phyloP scores from a whole-genome alignment of 1,284 basidiomycete species.

The Mycena citricolor region DNA sequence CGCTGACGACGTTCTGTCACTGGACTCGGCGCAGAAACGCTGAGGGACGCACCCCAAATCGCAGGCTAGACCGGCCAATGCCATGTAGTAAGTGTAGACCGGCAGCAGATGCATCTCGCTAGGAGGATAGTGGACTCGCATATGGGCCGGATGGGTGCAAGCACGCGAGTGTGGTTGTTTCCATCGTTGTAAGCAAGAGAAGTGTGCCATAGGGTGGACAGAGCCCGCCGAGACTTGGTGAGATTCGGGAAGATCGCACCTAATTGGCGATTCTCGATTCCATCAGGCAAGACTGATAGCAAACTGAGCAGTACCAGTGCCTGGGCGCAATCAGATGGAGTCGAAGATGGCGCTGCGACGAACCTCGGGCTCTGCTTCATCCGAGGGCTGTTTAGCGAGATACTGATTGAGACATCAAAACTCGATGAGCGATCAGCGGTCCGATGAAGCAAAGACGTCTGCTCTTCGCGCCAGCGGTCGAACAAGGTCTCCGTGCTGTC shows the following conservation, averaged over 20 bases:
- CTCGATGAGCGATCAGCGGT: conserved; percentile 5
- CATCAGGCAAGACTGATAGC: conserved; percentile 23
- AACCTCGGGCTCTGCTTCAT: too few species aligned
- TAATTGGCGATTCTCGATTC: conserved; percentile 19
- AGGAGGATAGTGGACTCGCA: conserved; percentile 20
- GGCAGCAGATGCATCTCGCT: conserved; percentile 13
- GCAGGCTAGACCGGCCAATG: conserved; percentile 18
- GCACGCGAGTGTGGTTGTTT: conserved; percentile 19
- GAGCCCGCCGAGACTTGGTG: conserved; percentile 9
- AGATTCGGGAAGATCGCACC: conserved; percentile 18
- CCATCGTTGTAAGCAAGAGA: conserved; percentile 24
- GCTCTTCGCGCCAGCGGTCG: background rate
- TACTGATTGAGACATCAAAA: conserved; percentile 10
- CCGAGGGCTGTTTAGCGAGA: conserved; percentile 7
- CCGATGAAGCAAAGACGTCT: conserved; percentile 2
- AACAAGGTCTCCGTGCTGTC: conserved; percentile 5
- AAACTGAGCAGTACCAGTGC: conserved; percentile 20
- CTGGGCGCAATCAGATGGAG: too few species aligned
- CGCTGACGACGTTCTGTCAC: conserved; percentile 5
- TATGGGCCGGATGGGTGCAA: conserved; percentile 22
- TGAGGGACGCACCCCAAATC: conserved; percentile 17
- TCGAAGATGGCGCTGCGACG: too few species aligned
- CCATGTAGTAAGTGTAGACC: conserved; percentile 24
- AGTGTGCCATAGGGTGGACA: conserved; percentile 19
- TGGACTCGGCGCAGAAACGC: background rate